Evolutionary conservation across 257 asterid genomes (phyloP).

Genomic region (Fraxinus pennsylvanica): DNA sequence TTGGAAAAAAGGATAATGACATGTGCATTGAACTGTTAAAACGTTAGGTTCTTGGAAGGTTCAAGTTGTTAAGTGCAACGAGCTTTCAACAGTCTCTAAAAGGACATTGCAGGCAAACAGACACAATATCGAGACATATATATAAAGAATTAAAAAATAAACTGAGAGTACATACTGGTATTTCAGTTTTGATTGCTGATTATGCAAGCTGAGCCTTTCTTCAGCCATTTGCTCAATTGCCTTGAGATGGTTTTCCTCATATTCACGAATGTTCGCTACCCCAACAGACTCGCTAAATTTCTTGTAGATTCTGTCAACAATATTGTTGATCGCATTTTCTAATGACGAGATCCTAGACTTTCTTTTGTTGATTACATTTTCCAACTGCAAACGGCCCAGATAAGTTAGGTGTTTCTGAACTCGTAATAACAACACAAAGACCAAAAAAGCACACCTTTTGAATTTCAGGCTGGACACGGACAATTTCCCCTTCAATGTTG

Average conservation of each 20-base stretch:
- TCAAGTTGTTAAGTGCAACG: neutral
- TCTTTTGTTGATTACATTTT: conserved; percentile 56
- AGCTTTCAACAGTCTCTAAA: neutral
- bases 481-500: conserved; percentile 70
- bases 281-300: conserved; percentile 94
- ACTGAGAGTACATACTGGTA: conserved; percentile 66
- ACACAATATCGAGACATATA: neutral
- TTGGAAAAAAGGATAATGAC: neutral
- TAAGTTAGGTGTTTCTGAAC: conserved; percentile 16
- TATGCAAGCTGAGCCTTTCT: conserved; percentile 80
- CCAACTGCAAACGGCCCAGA: conserved; percentile 57
- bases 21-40: conserved; percentile 1
- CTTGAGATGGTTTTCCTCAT: conserved; percentile 95
- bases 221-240: conserved; percentile 84
- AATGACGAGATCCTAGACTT: conserved; percentile 49
- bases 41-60: neutral
- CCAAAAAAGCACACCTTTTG: conserved; percentile 62
- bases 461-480: conserved; percentile 73
- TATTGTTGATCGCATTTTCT: conserved; percentile 75
- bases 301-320: conserved; percentile 82
- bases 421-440: conserved; percentile 21
- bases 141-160: conserved; percentile 12
- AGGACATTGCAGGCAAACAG: neutral
- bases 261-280: conserved; percentile 88
- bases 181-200: conserved; percentile 90